These are phyloP conservation scores for Colletotrichum viniferum DNA, from an alignment of 2,329 filamentous ascomycete genomes.

Conservation along the genomic window DNA sequence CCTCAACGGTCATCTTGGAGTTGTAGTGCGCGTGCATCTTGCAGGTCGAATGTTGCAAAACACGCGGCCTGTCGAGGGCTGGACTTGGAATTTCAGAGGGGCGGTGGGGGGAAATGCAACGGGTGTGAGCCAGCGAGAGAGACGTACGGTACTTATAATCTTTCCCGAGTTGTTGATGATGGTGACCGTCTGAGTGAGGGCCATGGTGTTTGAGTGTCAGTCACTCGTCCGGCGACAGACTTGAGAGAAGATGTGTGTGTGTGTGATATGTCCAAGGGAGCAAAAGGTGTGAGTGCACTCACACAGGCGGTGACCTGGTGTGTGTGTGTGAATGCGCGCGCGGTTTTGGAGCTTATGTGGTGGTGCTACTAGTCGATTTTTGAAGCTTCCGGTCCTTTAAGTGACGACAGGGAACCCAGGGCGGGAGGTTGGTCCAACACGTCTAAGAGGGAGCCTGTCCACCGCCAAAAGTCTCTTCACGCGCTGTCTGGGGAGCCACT, in stretches of 20 bases:
- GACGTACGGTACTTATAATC: constrained; percentile 81
- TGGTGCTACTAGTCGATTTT: constrained; percentile 4
- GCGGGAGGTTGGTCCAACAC: constrained; percentile 13
- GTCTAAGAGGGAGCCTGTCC: constrained; percentile 14
- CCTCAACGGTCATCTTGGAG: neutral
- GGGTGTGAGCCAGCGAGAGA: neutral
- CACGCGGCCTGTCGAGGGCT: neutral
- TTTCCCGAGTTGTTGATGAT: constrained; percentile 92
- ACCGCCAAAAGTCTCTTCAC: constrained; percentile 2
- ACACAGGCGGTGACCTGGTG: constrained; percentile 15
- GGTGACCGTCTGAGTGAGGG: constrained; percentile 75
- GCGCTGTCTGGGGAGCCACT: constrained; percentile 5
- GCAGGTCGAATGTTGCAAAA: neutral
- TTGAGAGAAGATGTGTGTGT: neutral
- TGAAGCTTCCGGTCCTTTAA: constrained; percentile 9
- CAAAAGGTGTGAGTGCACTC: neutral
- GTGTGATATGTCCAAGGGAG: neutral
- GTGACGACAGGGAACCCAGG: constrained; percentile 11
- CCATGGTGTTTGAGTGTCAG: constrained; percentile 32
- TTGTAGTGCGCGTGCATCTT: constrained; percentile 5
- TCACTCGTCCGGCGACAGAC: neutral
- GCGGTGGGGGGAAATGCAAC: constrained; percentile 11
- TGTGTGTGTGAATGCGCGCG: neutral
- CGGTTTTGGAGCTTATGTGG: neutral
- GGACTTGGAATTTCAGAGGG: constrained; percentile 8